Base-by-base conservation (phyloP, 192 early-diverging fungal genomes). In the Chytriomyces sp. region DNA sequence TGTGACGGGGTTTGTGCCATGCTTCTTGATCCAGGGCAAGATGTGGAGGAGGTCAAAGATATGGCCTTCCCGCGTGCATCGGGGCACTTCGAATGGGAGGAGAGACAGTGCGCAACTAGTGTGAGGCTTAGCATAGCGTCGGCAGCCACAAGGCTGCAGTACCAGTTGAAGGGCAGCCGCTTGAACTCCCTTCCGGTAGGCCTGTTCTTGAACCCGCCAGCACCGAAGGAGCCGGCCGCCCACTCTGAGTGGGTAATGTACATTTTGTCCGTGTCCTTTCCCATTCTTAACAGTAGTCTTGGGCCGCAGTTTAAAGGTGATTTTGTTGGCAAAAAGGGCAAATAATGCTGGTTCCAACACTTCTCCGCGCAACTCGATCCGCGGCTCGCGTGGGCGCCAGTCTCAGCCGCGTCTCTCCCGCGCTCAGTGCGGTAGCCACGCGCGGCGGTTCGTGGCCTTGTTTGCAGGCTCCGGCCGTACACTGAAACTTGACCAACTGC, bases 21-120 rank as follows among this genome's bases (percentile, higher is more conserved):
- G 84, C 72, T 96, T 93, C 58, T 83, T 82, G 26, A 88, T 54
- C 78, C 79, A 96, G 0, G 91, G 89, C 17, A 90, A 75, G 53
- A 98, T 98, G 74, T 93, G 89, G 81, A 89, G 80, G 3, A 91
- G 83, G 67, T 98, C 96, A 85, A 95, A 98, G 8, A 97, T 85
- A 38, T 80, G 90, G 19, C 96, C 96, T 33, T 95, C 93, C 4
- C 78, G 78, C 0, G 93, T 92, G 77, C 94, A 96, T 59, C 93
- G 85, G 2, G 96, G 94, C 61, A 87, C 83, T 52, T 87, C 89
- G 70, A 94, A 93, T 10, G 96, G 95, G 62, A 87, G 87, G 28
- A 99, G 76, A 3, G 96, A 93, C n/a, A 99, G 82, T 2, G 94
- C 88, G 70, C 96, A 99, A 78, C 90, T 94, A 17, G 38, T n/a